Percentiles rank a stretch among this genome's conserved stretches.
These are phyloP conservation scores for Apiotrichum sp. DNA, from an alignment of 1,284 basidiomycete species.

Conservation along the genomic window DNA sequence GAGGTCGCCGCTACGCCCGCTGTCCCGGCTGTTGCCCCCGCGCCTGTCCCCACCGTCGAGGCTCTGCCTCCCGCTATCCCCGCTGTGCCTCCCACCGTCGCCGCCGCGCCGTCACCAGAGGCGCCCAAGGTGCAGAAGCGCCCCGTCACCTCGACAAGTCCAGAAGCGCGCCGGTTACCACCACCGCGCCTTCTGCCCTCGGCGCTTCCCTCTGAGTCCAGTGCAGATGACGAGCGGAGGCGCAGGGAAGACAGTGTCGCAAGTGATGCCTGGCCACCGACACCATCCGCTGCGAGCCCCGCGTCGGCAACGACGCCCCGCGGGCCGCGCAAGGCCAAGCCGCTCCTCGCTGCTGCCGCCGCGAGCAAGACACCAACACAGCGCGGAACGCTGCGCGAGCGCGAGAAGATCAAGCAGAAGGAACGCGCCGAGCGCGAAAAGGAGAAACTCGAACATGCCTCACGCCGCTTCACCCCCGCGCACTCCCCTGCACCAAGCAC, in stretches of 20 bases:
- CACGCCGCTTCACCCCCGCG: not conserved
- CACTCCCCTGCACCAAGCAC: not conserved
- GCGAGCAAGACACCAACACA: not conserved
- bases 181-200: not conserved
- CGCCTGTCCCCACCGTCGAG: not conserved
- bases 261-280: not conserved
- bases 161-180: not conserved
- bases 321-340: not conserved
- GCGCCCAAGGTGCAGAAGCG: not conserved
- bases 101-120: not conserved
- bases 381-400: not conserved
- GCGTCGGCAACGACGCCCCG: not conserved
- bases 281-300: not conserved
- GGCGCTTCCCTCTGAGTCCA: not conserved
- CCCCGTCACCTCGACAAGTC: not conserved
- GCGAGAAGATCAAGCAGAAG: not conserved
- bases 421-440: not conserved
- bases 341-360: conserved; percentile 1
- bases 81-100: not conserved
- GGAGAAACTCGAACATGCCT: not conserved
- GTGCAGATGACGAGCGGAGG: not conserved
- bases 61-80: not conserved
- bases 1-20: too few species aligned
- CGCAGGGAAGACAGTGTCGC: not conserved
- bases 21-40: not conserved